Percentiles rank a stretch among this genome's conserved stretches.
phyloP scores from a whole-genome alignment of 2,329 filamentous ascomycete genomes.

The Penicillium decumbens region DNA sequence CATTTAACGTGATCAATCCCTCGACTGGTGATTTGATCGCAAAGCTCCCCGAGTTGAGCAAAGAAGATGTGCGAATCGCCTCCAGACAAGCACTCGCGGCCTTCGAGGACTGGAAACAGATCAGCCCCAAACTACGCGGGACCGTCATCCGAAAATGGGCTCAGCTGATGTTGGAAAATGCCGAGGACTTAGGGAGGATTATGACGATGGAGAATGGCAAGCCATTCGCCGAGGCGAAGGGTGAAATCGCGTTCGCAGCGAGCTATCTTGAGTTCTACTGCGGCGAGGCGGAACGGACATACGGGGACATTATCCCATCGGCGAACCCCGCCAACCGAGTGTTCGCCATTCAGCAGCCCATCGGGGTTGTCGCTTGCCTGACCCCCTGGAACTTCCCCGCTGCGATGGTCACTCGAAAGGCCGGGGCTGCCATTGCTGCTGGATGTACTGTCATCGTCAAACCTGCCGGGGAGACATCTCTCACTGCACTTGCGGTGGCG shows the following conservation, averaged over 20 bases:
- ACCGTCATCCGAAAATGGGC: neutral
- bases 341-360: constrained; percentile 3
- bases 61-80: neutral
- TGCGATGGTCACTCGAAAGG: constrained; percentile 58
- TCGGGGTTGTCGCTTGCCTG: constrained; percentile 4
- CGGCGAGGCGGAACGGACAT: constrained; percentile 18
- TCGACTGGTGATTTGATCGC: too few relatives aligned
- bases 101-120: too few relatives aligned
- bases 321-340: constrained; percentile 1
- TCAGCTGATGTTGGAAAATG: neutral
- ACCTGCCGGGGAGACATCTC: constrained; percentile 32
- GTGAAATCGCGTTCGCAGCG: constrained; percentile 49
- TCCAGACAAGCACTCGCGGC: too few relatives aligned
- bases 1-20: too few relatives aligned
- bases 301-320: constrained; percentile 6
- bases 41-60: too few relatives aligned
- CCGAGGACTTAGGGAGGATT: constrained; percentile 56
- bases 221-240: constrained; percentile 48
- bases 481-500: constrained; percentile 29
- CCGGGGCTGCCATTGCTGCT: constrained; percentile 35
- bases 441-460: constrained; percentile 39
- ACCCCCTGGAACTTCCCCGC: constrained; percentile 35
- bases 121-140: neutral
- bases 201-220: constrained; percentile 57
- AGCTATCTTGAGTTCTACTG: constrained; percentile 54